Evolutionary conservation across 352 stramenopile genomes (phyloP).

Genomic region (Phytophthora foliorum): DNA sequence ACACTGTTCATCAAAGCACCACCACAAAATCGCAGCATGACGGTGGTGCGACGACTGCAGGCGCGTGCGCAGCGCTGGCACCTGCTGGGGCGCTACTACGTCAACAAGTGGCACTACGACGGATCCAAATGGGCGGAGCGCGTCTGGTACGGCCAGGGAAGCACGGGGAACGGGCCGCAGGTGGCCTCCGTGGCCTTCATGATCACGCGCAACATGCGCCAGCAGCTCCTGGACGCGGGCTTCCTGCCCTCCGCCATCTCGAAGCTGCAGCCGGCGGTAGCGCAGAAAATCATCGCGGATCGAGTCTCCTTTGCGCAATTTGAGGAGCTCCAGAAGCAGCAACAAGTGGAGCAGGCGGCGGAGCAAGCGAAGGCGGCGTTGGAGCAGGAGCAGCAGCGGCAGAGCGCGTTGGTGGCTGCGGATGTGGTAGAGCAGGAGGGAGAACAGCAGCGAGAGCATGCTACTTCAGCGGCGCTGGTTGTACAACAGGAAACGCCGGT

Average conservation of each 20-base stretch:
- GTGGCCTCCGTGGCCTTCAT: constrained; percentile 86
- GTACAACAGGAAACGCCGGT: constrained; percentile 23
- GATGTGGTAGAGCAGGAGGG: constrained; percentile 11
- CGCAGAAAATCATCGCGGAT: constrained; percentile 69
- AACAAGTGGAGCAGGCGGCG: constrained; percentile 36
- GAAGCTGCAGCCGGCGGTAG: constrained; percentile 59
- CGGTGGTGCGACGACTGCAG: constrained; percentile 52
- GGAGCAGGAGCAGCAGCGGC: constrained; percentile 29
- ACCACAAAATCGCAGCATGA: constrained; percentile 26
- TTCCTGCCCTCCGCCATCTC: constrained; percentile 75
- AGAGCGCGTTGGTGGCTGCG: constrained; percentile 12
- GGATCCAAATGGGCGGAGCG: constrained; percentile 78
- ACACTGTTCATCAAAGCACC: not conserved
- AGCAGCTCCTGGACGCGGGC: constrained; percentile 61
- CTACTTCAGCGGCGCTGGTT: constrained; percentile 19
- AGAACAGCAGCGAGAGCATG: not conserved
- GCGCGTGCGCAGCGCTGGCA: constrained; percentile 66
- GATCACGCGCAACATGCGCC: constrained; percentile 81
- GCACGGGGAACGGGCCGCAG: constrained; percentile 46
- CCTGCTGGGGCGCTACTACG: constrained; percentile 78
- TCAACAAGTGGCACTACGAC: constrained; percentile 90
- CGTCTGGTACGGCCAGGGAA: constrained; percentile 71
- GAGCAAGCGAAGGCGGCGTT: constrained; percentile 37
- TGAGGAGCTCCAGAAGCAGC: constrained; percentile 43
- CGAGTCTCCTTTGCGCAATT: constrained; percentile 71